Base-by-base conservation (phyloP, 23 red algal species). In the Gracilariopsis chorda region DNA sequence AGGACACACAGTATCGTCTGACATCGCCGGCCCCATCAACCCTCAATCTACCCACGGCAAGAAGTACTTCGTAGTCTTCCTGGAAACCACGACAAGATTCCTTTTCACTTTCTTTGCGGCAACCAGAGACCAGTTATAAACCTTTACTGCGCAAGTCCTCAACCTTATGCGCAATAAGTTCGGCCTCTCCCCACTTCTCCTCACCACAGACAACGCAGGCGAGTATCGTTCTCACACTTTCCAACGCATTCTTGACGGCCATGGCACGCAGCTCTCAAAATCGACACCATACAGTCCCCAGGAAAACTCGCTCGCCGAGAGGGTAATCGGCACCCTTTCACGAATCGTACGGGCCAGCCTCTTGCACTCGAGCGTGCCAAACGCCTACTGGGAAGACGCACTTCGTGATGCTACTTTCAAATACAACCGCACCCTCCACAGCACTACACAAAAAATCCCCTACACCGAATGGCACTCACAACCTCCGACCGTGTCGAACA, bases 351-450 rank as follows among this genome's bases (percentile, higher is more conserved):
- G 84, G 14, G 65, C 65, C 13, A 28, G 19, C 30, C 84, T 88
- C 67, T 9, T 44, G 4, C 63, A 71, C 5, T 48, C 46, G 19
- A 20, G 25, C 32, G 24, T 77, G 3, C 6, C 41, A 0, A 34
- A 36, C 29, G 29, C 74, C 32, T 77, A 57, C 48, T 88, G 84
- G 84, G 84, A 88, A 60, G 51, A 88, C 40, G 84, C 84, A 17
- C 8, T 88, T 16, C 0, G 34, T 4, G 84, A 88, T 41, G 67
- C 67, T 5, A 67, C 67, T 25, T 74, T 43, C n/a, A 60, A 88
- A 88, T 88, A 56, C 51, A 77, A 76, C 14, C n/a, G n/a, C n/a
- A n/a, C n/a, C n/a, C n/a, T n/a, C n/a, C n/a, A n/a, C n/a, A n/a
- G n/a, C n/a, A n/a, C n/a, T n/a, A n/a, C n/a, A n/a, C n/a, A n/a